These are phyloP conservation scores for Chrysopogon serrulatus DNA, from an alignment of 176 grass and related monocot species.

Conservation along the genomic window DNA sequence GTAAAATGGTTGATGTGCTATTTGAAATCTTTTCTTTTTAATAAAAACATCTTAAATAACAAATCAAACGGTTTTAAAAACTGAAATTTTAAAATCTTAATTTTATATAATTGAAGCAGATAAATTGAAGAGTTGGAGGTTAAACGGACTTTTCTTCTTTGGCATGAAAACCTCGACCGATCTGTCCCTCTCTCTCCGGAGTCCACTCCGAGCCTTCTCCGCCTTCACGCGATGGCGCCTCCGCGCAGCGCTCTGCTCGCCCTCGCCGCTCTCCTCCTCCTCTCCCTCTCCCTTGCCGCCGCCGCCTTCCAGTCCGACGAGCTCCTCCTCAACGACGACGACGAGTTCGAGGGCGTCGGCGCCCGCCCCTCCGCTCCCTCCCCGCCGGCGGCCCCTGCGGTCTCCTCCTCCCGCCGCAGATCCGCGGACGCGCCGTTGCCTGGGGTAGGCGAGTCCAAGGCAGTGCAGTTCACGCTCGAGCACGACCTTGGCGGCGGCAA, in stretches of 20 bases:
- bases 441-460: slow-evolving; percentile 52
- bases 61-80: too few species aligned
- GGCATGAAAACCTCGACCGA: too few species aligned
- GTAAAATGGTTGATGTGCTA: too few species aligned
- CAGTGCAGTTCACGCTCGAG: slow-evolving; percentile 78
- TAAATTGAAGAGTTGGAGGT: too few species aligned
- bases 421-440: slow-evolving; percentile 29
- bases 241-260: background rate
- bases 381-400: background rate
- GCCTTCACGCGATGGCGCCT: slow-evolving; percentile 29
- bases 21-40: too few species aligned
- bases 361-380: slow-evolving; percentile 9
- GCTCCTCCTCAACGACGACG: slow-evolving; percentile 72
- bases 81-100: too few species aligned
- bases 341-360: slow-evolving; percentile 74
- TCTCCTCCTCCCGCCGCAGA: slow-evolving; percentile 36
- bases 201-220: background rate
- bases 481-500: slow-evolving; percentile 54
- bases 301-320: slow-evolving; percentile 73
- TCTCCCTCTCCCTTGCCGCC: slow-evolving; percentile 16
- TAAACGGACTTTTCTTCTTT: too few species aligned
- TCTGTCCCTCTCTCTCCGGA: background rate
- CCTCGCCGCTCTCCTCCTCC: slow-evolving; percentile 2
- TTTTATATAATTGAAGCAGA: too few species aligned
- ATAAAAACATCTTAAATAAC: too few species aligned